Base-by-base conservation (phyloP, 2,329 filamentous ascomycete genomes). In the Trichoderma cornu-damae region DNA sequence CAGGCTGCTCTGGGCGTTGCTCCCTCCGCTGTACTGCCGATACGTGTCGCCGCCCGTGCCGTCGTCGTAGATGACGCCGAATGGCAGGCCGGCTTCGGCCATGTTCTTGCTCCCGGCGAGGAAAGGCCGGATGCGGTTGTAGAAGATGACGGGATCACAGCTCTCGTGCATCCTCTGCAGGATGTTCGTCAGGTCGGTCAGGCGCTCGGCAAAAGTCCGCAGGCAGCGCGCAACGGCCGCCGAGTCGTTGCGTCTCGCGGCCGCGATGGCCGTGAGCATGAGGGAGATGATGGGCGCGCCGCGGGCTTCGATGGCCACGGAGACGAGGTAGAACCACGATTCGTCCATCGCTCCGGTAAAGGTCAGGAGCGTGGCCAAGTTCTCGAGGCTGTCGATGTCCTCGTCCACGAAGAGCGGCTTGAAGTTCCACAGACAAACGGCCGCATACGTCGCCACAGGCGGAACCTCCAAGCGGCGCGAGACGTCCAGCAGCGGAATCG, bases 311-410 rank as follows among this genome's bases (percentile, higher is more conserved):
- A 99, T 96, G 61, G 93, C 94, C 3, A 96, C 89, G 0, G 91
- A 96, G 52, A 97, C 85, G 11, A 99, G 80, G 70, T 97, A 99
- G 70, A 99, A 99, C 94, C 94, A 99, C 61, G 94, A 96, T 75
- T 99, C 94, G 69, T 99, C 94, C 56, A 96, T 78, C 6, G 91
- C 92, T 50, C 94, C 94, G 14, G 94, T 97, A 68, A 96, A 95
- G 14, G 94, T 96, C 66, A 86, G 84, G 60, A 97, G 79, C 2
- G 90, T 94, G 38, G 90, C 86, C 57, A 99, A 80, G 66, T 99
- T 97, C 67, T 94, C 87, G 44, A 97, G 80, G 62, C 85, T 84
- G 67, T 95, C 90, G 58, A 94, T 84, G 34, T 83, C 81, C 71
- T 96, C 92, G 61, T 90, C 84, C 59, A 85, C 75, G 68, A 97